Percentiles rank a stretch among this genome's conserved stretches.
phyloP scores from a whole-genome alignment of 495 filamentous ascomycete species.

The Penicillium manginii region DNA sequence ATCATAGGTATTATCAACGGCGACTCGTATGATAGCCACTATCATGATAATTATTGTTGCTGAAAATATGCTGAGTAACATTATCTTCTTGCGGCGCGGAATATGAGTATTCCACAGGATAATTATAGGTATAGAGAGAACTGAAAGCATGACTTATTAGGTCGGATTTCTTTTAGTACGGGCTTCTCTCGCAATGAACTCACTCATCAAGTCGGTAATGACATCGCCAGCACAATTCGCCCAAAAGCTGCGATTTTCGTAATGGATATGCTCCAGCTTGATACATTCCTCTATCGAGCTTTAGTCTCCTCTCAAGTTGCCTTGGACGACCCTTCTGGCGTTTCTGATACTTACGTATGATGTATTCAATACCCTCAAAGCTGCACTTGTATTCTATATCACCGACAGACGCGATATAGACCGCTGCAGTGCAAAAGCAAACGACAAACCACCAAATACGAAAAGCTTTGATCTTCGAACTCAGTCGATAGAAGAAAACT shows the following conservation, averaged over 20 bases:
- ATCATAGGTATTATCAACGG: constrained; percentile 17
- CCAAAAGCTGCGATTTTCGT: constrained; percentile 23
- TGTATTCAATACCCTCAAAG: constrained; percentile 17
- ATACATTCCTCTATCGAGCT: constrained; percentile 17
- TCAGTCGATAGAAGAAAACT: constrained; percentile 26
- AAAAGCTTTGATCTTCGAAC: constrained; percentile 17
- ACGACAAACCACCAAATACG: constrained; percentile 27
- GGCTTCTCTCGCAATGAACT: neutral
- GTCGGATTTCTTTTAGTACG: neutral
- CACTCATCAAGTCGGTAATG: constrained; percentile 27
- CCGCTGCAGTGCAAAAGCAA: constrained; percentile 12
- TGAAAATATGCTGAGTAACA: constrained; percentile 29
- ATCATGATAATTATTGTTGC: constrained; percentile 28
- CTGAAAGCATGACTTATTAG: neutral
- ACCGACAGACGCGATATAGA: constrained; percentile 20
- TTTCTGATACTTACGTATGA: constrained; percentile 12
- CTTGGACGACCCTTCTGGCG: neutral
- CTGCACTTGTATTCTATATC: constrained; percentile 29
- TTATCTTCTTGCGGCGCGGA: constrained; percentile 23
- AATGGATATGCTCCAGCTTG: constrained; percentile 16
- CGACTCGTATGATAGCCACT: constrained; percentile 28
- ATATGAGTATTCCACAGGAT: constrained; percentile 28
- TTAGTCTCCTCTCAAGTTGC: neutral
- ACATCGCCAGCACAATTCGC: constrained; percentile 23
- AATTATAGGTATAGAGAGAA: constrained; percentile 2